Evolutionary conservation across 2,329 filamentous ascomycete species (phyloP), one percentile per base, ranked within the genome.

Genomic region (Exutisphaerella laricina): DNA sequence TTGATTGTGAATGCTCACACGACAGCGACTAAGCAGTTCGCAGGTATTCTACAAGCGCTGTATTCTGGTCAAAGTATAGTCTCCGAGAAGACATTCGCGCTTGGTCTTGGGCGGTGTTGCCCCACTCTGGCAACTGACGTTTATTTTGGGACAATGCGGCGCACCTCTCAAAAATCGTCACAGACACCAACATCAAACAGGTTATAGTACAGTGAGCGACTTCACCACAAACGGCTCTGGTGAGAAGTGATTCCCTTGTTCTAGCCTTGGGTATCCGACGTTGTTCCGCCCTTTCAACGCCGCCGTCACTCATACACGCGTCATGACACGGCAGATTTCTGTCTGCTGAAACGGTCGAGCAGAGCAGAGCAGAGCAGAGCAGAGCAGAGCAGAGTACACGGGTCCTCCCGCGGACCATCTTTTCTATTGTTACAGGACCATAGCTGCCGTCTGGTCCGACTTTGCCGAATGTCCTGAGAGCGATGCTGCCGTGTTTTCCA

Each of bases 401-500:
- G 23, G 23, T 26, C 23, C 23, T 12, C 23, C 23, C 23, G 23
- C 23, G 23, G 23, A 6, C 23, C 23, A 6, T 26, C 23, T 26
- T 12, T 12, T 7, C 23, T 7, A 26, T 39, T 26, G 30, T 14
- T 18, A 14, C 16, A 39, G 21, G 26, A 40, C 21, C 38, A 30
- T 21, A 8, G 20, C 29, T 23, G 13, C 25, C 25, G 26, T 17
- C 36, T 29, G 18, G 18, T 30, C 32, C 18, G 39, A 16, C 13
- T 39, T 26, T 20, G 22, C 36, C 18, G 37, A 23, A 10, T 26
- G 3, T 31, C 16, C 36, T 22, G 21, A 18, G 8, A 38, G 20
- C 6, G 20, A 20, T 29, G 23, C 43, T 31, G 29, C 20, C 34
- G 38, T 23, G n/a, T 26, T 31, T 14, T 53, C 52, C 45, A 48